These are phyloP conservation scores for Teunomyces aglyptinius DNA, from an alignment of 805 yeast genomes.

Conservation along the genomic window DNA sequence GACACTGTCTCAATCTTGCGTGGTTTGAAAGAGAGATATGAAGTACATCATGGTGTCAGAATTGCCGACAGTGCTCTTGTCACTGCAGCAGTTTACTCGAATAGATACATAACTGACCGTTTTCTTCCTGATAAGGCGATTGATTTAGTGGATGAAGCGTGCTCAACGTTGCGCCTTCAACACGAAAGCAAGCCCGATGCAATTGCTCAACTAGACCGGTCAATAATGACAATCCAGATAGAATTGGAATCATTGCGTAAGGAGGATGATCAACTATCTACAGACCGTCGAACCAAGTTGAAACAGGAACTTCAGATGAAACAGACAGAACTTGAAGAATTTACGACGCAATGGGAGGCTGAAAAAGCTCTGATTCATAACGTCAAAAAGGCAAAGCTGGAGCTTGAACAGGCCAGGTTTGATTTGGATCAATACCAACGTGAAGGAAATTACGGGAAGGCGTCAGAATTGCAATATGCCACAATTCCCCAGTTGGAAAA, in stretches of 20 bases:
- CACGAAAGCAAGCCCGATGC: constrained; percentile 98
- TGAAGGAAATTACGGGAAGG: constrained; percentile 80
- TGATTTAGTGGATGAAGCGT: constrained; percentile 95
- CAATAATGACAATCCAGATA: constrained; percentile 89
- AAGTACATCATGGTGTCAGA: constrained; percentile 96
- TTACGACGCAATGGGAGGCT: constrained; percentile 83
- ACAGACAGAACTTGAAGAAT: constrained; percentile 60
- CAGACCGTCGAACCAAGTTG: constrained; percentile 72
- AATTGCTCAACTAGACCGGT: constrained; percentile 82
- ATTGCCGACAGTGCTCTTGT: constrained; percentile 90
- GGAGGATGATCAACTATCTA: constrained; percentile 82
- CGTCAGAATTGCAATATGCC: constrained; percentile 86
- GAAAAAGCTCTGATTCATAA: constrained; percentile 76
- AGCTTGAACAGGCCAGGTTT: constrained; percentile 77
- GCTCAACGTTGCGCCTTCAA: constrained; percentile 89
- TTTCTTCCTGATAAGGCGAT: constrained; percentile 95
- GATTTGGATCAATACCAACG: constrained; percentile 83
- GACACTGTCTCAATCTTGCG: constrained; percentile 90
- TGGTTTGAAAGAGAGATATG: constrained; percentile 91
- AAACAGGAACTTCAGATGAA: constrained; percentile 65
- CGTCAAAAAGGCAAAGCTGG: constrained; percentile 76
- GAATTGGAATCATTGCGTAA: constrained; percentile 92
- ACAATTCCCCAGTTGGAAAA: constrained; percentile 77
- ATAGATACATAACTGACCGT: constrained; percentile 87
- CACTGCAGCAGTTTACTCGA: constrained; percentile 86